Evolutionary conservation across 192 early-diverging fungal genomes (phyloP), one percentile per base, ranked within the genome.

Genomic region (Phycomyces nitens): DNA sequence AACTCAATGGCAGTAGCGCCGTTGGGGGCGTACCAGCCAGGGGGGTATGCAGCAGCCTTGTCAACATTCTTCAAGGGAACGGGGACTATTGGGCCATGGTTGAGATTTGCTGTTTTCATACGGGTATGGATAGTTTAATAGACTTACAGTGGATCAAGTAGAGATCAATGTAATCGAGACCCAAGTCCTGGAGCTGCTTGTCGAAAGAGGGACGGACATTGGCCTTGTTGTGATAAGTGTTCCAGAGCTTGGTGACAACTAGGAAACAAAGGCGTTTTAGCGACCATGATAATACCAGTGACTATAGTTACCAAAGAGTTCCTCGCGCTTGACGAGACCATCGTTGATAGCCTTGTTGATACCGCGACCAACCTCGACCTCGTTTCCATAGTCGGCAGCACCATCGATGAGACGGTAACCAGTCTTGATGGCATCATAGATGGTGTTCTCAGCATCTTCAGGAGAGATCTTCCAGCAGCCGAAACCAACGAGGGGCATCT

Each of bases 351-450:
- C 77, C 47, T 66, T 69, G 49, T 76, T 71, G 56, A 85, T 75
- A 56, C 80, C 84, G 39, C 69, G 64, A 23, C 85, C 84, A 26
- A 86, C 80, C 61, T 87, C 79, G n/a, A 69, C 68, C 53, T 89
- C 85, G 51, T 82, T 89, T 20, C 80, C 82, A 62, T 89, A 89
- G 53, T 78, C 78, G 34, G 77, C 72, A 42, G 86, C 88, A 53
- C 75, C 70, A 64, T 89, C 73, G 21, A 71, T 58, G 34, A 69
- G 56, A 42, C 75, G 65, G 64, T 76, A 72, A 23, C 65, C 72
- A 57, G 38, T 27, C 34, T 63, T 63, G 49, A 75, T 58, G 38
- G 44, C 76, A 58, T 75, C 70, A 60, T 70, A 64, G 42, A 82
- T 69, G 20, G 68, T 68, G 22, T 75, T 56, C 6, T 69, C 73